Evolutionary conservation across 345 rosid genomes (phyloP), one percentile per base, ranked within the genome.

Genomic region (Adansonia digitata): DNA sequence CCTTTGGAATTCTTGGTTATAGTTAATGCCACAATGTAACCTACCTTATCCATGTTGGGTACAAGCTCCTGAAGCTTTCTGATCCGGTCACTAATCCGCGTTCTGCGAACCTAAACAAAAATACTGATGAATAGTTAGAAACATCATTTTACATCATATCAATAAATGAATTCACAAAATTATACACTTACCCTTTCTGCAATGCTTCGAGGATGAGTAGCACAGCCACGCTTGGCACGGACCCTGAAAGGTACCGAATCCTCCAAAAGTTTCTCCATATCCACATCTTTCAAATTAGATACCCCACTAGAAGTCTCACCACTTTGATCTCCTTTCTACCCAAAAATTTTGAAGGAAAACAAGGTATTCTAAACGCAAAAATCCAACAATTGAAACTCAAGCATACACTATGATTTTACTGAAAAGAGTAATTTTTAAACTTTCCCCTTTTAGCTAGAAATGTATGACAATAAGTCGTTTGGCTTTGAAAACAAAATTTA

Each of bases 191-290:
- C 97, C 88, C 96, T 88, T 77, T 93, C 97, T 0, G 97, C 97
- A 86, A 93, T 93, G 78, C 97, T 93, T 69, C 97, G 90, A 77
- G 97, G 97, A 84, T 93, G 97, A n/a, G 96, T 93, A 4, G 97
- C 97, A 77, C 81, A 92, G 0, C 97, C 97, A 2, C 97, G 92
- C 82, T 92, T 92, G 0, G 97, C 97, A 34, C 96, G 91, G 72
- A 89, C 85, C 74, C 88, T 82, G 70, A 87, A 88, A 78, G 94
- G 90, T 59, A 86, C 92, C 0, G 96, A 88, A 71, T 85, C 94
- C 81, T 90, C 93, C 71, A 86, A 74, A 71, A 87, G 80, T 75
- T 82, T 88, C 5, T 90, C 92, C 86, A 88, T 88, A 45, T 84
- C 91, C 82, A 81, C 69, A 60, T 88, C 91, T 63, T 81, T 76